Evolutionary conservation across 495 filamentous ascomycete species (phyloP), one percentile per base, ranked within the genome.

Genomic region (Beverwykella pulmonaria): DNA sequence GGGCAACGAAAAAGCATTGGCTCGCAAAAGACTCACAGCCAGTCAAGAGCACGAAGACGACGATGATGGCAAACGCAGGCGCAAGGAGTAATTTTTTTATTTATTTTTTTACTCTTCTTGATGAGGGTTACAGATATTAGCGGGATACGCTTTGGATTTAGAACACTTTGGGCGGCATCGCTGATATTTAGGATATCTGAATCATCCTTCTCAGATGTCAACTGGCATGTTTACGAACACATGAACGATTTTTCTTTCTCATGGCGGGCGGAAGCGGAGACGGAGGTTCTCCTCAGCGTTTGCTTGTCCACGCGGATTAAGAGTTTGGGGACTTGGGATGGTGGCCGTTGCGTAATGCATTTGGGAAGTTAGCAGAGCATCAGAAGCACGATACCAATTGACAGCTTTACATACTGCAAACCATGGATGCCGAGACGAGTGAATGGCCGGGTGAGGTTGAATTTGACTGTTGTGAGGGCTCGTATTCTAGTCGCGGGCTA

Each of bases 1-100:
- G 74, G 89, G 89, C n/a, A 90, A 89, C 64, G 87, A 90, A 61
- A 88, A 84, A 75, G 73, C 76, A 15, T 36, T 74, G 55, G 73
- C 73, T 46, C 67, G 76, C 20, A 79, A 75, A 55, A 44, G 74
- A 25, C 65, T 69, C 52, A 71, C 62, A 8, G 54, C 67, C 72
- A 60, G 71, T n/a, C 77, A 83, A 27, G 71, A 75, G 19, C 78
- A 80, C 20, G 82, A 82, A 1, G 81, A 82, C 8, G 80, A 78
- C 36, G 80, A 81, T 2, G 82, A 63, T 10, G 73, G 61, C 27
- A 72, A 72, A 58, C 61, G 70, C 55, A 61, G 70, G 66, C 70
- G 70, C 50, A 66, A 66, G 66, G 66, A 66, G 44, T 70, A 64
- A 70, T 19, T 36, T 36, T 50, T 26, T 23, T 20, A 1, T 12